Evolutionary conservation across 1,139 yeast genomes (phyloP).

Genomic region (Lodderomyces margitis): DNA sequence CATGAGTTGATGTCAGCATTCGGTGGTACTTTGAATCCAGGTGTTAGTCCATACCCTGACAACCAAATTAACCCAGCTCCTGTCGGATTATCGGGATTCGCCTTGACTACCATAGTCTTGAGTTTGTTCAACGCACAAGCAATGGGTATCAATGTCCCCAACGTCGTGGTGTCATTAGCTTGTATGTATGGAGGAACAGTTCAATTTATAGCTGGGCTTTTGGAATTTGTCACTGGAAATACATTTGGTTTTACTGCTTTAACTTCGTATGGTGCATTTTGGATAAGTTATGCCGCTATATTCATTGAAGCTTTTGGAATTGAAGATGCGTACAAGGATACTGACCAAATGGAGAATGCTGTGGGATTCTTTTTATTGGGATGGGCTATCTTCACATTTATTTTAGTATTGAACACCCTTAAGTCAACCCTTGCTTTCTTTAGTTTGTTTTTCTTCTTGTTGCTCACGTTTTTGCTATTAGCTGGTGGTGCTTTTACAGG

Average conservation of each 20-base stretch:
- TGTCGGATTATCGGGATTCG: constrained; percentile 50
- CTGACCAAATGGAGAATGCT: constrained; percentile 47
- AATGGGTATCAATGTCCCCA: constrained; percentile 36
- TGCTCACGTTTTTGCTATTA: constrained; percentile 54
- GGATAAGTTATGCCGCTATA: constrained; percentile 68
- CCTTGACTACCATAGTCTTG: constrained; percentile 44
- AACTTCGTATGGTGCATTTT: constrained; percentile 44
- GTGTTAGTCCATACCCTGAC: constrained; percentile 35
- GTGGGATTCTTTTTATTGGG: constrained; percentile 62
- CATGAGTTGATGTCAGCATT: constrained; percentile 37
- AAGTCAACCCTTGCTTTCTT: constrained; percentile 65
- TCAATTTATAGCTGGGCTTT: constrained; percentile 50
- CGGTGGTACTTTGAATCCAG: constrained; percentile 42
- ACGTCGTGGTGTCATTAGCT: constrained; percentile 43
- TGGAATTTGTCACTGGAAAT: constrained; percentile 46
- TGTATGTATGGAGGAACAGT: constrained; percentile 48
- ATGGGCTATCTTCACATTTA: constrained; percentile 64
- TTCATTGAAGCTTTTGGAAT: constrained; percentile 56
- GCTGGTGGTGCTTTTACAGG: constrained; percentile 56
- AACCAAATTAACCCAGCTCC: constrained; percentile 20
- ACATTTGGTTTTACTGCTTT: constrained; percentile 45
- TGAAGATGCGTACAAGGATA: constrained; percentile 45
- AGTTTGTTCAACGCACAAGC: constrained; percentile 43
- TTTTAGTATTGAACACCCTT: constrained; percentile 56
- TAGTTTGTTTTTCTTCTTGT: constrained; percentile 51